phyloP scores from a whole-genome alignment of 768 basidiomycete genomes.

The Paxillus involutus region DNA sequence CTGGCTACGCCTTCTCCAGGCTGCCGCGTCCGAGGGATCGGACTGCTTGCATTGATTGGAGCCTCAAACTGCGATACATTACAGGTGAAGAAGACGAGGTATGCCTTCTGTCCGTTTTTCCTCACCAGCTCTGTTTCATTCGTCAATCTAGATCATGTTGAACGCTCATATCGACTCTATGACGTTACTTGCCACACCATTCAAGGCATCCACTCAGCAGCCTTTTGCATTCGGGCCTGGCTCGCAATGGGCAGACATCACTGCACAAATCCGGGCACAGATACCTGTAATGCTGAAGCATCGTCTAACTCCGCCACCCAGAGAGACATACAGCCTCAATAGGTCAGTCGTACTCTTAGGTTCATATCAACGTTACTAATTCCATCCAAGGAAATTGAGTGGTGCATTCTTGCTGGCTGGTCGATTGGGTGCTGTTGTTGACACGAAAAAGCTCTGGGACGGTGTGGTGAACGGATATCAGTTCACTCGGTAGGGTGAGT shows the following conservation, averaged over 20 bases:
- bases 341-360: slow-evolving; percentile 44
- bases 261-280: slow-evolving; percentile 68
- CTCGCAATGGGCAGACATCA: slow-evolving; percentile 67
- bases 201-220: slow-evolving; percentile 60
- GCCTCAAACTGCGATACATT: slow-evolving; percentile 83
- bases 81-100: slow-evolving; percentile 88
- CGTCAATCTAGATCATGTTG: slow-evolving; percentile 60
- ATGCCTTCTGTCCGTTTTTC: background rate
- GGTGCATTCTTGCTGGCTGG: slow-evolving; percentile 80
- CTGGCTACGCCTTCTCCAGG: slow-evolving; percentile 83
- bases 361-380: background rate
- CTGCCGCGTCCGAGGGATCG: slow-evolving; percentile 73
- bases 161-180: slow-evolving; percentile 85
- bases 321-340: slow-evolving; percentile 94
- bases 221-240: slow-evolving; percentile 79
- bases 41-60: slow-evolving; percentile 66
- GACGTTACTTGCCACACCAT: slow-evolving; percentile 83
- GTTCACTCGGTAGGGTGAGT: slow-evolving; percentile 5
- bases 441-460: slow-evolving; percentile 73
- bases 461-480: slow-evolving; percentile 43
- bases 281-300: slow-evolving; percentile 92
- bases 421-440: slow-evolving; percentile 56
- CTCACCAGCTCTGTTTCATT: background rate
- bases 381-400: slow-evolving; percentile 66
- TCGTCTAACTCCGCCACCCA: slow-evolving; percentile 87